Evolutionary conservation across 495 filamentous ascomycete genomes (phyloP).

Genomic region (Amphirosellinia nigrospora): DNA sequence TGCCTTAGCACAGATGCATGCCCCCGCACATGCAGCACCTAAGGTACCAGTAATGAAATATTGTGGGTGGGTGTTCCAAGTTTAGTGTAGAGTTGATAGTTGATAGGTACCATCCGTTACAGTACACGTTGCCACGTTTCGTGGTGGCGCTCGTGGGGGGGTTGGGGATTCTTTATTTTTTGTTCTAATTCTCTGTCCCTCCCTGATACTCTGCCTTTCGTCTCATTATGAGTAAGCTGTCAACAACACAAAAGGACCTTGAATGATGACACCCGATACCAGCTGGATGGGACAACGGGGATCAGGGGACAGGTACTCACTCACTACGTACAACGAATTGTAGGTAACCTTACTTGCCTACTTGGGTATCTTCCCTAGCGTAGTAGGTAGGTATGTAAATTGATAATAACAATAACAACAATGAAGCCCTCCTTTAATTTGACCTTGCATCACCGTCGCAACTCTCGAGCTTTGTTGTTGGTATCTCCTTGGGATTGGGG

Average conservation of each 20-base stretch:
- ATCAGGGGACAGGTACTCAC: constrained; percentile 5
- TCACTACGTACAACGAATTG: background rate
- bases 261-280: background rate
- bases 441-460: background rate
- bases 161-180: background rate
- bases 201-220: background rate
- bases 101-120: background rate
- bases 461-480: background rate
- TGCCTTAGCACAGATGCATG: background rate
- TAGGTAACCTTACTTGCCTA: constrained; percentile 5
- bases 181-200: background rate
- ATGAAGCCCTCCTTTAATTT: constrained; percentile 15
- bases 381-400: constrained; percentile 3
- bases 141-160: constrained; percentile 1
- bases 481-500: background rate
- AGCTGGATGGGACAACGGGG: background rate
- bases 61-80: constrained; percentile 15
- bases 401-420: background rate
- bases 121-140: constrained; percentile 11
- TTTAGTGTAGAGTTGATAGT: no score
- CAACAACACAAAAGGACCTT: background rate
- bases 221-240: background rate
- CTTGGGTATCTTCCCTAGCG: background rate
- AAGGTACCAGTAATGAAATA: background rate
- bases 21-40: background rate